Evolutionary conservation across 1,284 basidiomycete species (phyloP).

Genomic region (Malassezia yamatoensis): DNA sequence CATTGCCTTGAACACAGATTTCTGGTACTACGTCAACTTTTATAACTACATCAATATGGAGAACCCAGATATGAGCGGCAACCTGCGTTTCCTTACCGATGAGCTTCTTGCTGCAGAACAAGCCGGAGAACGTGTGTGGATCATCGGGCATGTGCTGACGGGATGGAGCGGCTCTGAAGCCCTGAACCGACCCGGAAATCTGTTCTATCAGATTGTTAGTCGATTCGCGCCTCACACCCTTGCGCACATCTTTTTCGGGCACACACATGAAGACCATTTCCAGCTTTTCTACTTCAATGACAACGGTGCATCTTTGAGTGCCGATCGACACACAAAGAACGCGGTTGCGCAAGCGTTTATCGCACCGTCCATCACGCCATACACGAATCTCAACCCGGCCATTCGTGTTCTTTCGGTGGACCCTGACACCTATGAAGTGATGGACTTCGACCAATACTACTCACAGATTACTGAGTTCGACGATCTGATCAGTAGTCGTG

Average conservation of each 20-base stretch:
- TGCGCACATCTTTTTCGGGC: constrained; percentile 68
- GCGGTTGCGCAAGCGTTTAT: constrained; percentile 52
- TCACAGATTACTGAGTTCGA: constrained; percentile 26
- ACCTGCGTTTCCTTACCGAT: constrained; percentile 67
- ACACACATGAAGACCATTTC: constrained; percentile 70
- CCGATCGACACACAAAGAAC: constrained; percentile 11
- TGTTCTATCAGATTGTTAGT: constrained; percentile 57
- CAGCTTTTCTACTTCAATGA: constrained; percentile 70
- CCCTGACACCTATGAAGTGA: constrained; percentile 51
- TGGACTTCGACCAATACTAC: constrained; percentile 44
- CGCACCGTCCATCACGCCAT: constrained; percentile 62
- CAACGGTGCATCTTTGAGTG: constrained; percentile 51
- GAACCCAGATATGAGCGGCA: constrained; percentile 61
- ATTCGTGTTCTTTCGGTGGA: constrained; percentile 71
- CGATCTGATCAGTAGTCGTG: constrained; percentile 45
- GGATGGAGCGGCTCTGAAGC: constrained; percentile 64
- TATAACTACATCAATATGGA: constrained; percentile 70
- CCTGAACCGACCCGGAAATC: constrained; percentile 38
- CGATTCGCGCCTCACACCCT: constrained; percentile 64
- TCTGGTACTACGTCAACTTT: constrained; percentile 51
- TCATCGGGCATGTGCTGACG: constrained; percentile 65
- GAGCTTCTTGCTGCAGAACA: constrained; percentile 56
- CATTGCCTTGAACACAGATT: constrained; percentile 68
- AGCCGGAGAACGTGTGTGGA: constrained; percentile 55
- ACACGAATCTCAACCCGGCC: constrained; percentile 65